These are phyloP conservation scores for Arachnomyces sp. DNA, from an alignment of 2,329 filamentous ascomycete species.

Conservation along the genomic window DNA sequence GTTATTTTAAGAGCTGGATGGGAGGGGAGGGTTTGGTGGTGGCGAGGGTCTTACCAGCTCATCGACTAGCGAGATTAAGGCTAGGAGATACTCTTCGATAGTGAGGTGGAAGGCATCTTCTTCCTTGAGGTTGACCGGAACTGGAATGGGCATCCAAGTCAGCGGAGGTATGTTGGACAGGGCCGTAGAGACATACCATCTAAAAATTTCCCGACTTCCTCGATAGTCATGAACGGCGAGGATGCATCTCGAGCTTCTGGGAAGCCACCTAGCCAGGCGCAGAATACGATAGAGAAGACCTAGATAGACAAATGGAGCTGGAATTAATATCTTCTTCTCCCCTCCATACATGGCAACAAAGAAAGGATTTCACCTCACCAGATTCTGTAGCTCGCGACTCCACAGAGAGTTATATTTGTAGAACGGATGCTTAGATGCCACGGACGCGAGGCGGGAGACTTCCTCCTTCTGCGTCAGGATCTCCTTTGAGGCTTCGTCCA, in stretches of 20 bases:
- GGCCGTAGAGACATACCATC: conserved; percentile 47
- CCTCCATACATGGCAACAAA: conserved; percentile 22
- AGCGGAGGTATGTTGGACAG: no score
- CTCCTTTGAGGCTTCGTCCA: conserved; percentile 60
- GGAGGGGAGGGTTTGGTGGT: conserved; percentile 8
- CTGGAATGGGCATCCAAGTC: conserved; percentile 36
- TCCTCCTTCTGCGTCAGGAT: conserved; percentile 67
- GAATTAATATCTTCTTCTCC: conserved; percentile 4
- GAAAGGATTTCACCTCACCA: conserved; percentile 43
- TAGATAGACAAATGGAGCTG: conserved; percentile 20
- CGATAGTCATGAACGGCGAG: conserved; percentile 71
- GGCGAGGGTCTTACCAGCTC: conserved; percentile 59
- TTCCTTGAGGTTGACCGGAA: conserved; percentile 86
- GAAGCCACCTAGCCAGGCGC: conserved; percentile 75
- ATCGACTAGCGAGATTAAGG: conserved; percentile 78
- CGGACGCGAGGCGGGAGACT: conserved; percentile 60
- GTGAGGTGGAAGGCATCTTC: conserved; percentile 88
- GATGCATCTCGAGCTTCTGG: conserved; percentile 46
- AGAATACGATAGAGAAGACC: conserved; percentile 53
- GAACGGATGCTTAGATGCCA: conserved; percentile 83
- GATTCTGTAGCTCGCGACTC: conserved; percentile 75
- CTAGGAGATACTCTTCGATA: conserved; percentile 92
- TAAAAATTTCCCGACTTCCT: conserved; percentile 74
- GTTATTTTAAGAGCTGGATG: background rate
- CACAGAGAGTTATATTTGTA: conserved; percentile 96